Conservation (phyloP, 1,139 yeast species). For the Chernovozyma sophiae-reginae region DNA sequence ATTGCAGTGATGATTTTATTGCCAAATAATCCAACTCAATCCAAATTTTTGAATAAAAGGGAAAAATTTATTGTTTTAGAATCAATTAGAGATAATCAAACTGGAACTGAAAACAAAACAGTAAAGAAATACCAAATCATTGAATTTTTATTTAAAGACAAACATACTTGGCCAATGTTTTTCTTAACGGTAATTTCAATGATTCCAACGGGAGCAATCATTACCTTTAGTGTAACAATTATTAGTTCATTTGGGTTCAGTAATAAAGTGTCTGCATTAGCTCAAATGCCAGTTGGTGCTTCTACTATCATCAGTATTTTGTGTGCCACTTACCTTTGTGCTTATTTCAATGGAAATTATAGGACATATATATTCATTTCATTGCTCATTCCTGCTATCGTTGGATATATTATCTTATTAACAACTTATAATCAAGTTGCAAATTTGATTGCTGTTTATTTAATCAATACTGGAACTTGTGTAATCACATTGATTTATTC, state of each 20-base stretch:
- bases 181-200: slow-evolving; percentile 31
- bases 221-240: slow-evolving; percentile 37
- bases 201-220: slow-evolving; percentile 40
- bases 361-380: slow-evolving; percentile 24
- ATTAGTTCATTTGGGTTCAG: slow-evolving; percentile 35
- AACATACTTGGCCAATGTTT: slow-evolving; percentile 35
- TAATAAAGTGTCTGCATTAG: slow-evolving; percentile 29
- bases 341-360: slow-evolving; percentile 10
- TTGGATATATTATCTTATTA: slow-evolving; percentile 34
- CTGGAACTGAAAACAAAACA: slow-evolving; percentile 20
- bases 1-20: slow-evolving; percentile 22
- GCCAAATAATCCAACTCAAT: slow-evolving; percentile 29
- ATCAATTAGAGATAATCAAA: slow-evolving; percentile 26
- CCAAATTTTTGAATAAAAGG: slow-evolving; percentile 24
- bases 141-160: slow-evolving; percentile 28
- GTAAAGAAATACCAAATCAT: slow-evolving; percentile 21
- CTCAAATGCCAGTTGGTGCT: slow-evolving; percentile 39
- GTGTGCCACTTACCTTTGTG: slow-evolving; percentile 27
- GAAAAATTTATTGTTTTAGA: slow-evolving; percentile 28
- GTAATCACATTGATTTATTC: slow-evolving; percentile 31
- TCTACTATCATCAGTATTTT: slow-evolving; percentile 31
- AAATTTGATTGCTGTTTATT: slow-evolving; percentile 32
- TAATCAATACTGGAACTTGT: slow-evolving; percentile 33
- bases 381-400: slow-evolving; percentile 32
- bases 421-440: slow-evolving; percentile 22